phyloP scores from a whole-genome alignment of 257 asterid species.

The Ocimum tenuiflorum region DNA sequence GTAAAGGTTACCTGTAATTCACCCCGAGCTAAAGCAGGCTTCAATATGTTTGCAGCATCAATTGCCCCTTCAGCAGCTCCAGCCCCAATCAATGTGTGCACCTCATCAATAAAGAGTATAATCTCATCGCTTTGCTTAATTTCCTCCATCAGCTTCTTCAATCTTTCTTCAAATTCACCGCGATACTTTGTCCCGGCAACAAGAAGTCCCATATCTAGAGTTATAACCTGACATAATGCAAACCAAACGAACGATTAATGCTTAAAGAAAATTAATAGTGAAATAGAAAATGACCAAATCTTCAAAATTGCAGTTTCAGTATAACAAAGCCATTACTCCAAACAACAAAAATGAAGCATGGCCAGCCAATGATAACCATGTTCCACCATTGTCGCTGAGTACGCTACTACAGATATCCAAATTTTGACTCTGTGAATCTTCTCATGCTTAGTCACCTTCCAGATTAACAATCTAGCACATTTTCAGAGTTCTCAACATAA shows the following conservation, averaged over 20 bases:
- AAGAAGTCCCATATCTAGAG: conserved; percentile 89
- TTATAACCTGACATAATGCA: conserved; percentile 58
- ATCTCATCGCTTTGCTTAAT: conserved; percentile 84
- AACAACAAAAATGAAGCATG: background rate
- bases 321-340: background rate
- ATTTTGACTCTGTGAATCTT: background rate
- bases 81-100: conserved; percentile 94
- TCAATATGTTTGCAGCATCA: conserved; percentile 92
- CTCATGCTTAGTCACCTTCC: background rate
- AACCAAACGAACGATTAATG: conserved; percentile 1
- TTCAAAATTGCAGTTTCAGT: background rate
- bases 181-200: conserved; percentile 98
- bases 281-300: background rate
- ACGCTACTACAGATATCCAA: background rate
- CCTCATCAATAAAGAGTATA: conserved; percentile 92
- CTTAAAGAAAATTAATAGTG: background rate
- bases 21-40: conserved; percentile 94
- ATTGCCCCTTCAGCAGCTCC: conserved; percentile 99
- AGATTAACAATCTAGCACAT: background rate
- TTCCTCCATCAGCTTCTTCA: conserved; percentile 93
- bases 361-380: background rate
- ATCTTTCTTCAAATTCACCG: conserved; percentile 97
- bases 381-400: background rate
- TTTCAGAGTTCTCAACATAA: conserved; percentile 9
- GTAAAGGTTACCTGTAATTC: conserved; percentile 90